Base-by-base conservation (phyloP, 2,329 filamentous ascomycete species). In the Fusarium goolgardi region DNA sequence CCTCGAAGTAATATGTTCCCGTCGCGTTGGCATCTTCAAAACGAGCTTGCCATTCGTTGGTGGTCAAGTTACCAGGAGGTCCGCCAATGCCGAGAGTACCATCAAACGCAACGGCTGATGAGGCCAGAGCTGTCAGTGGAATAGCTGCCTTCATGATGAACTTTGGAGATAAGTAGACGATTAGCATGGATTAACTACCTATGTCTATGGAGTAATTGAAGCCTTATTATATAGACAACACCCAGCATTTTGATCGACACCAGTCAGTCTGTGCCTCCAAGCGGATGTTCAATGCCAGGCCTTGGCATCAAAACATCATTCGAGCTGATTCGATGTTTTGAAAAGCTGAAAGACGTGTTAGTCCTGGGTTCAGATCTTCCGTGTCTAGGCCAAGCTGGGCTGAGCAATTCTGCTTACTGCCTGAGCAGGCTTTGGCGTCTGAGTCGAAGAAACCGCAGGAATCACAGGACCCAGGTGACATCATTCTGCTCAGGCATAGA, bases 1-100 rank as follows among this genome's bases (percentile, higher is more conserved):
- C 61, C 11, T 53, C n/a, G 32, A 65, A 65, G 16, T 11, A 31
- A 25, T 54, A 65, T 27, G 35, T 53, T 8, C 53, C 59, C 6
- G 52, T 64, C 35, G 53, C 61, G 35, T 64, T 64, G n/a, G 54
- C 31, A 8, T 59, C 58, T 32, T 65, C 23, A 15, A 65, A 65
- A n/a, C n/a, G 47, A 29, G 41, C 46, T 21, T 43, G 46, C 61
- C 60, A 65, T 39, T 52, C 43, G 21, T 52, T 43, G n/a, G 23
- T 65, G 21, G 23, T 27, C 44, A 63, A 34, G 20, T 63, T 35
- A 23, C 25, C 20, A 39, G 43, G 31, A 23, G 20, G n/a, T 43
- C 41, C 46, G 20, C 7, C 23, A 7, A 34, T 9, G 16, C 27
- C 54, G 16, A 34, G 18, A 23, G 12, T 7, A 13, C 46, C 54